Evolutionary conservation across 2,329 filamentous ascomycete species (phyloP).

Genomic region (Aurifilum marmelostoma): DNA sequence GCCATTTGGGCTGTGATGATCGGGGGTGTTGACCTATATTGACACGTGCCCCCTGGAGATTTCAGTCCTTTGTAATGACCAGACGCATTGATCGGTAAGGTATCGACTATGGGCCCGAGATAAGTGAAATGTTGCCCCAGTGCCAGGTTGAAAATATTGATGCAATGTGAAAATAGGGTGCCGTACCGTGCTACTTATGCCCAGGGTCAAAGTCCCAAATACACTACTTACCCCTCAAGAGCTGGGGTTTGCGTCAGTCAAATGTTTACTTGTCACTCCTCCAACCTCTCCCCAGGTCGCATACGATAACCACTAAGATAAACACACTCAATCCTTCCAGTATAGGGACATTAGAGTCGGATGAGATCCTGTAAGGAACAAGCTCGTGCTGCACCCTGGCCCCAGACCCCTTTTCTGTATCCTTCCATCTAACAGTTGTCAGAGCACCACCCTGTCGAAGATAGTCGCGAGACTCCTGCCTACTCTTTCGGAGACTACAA

Average conservation of each 20-base stretch:
- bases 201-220: neutral
- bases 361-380: neutral
- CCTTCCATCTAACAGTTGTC: neutral
- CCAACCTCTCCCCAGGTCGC: neutral
- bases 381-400: neutral
- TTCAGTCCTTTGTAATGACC: neutral
- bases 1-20: neutral
- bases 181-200: neutral
- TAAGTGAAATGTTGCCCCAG: neutral
- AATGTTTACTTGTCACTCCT: neutral
- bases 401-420: neutral
- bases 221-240: neutral
- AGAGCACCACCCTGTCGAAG: neutral
- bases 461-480: neutral
- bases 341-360: neutral
- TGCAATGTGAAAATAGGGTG: neutral
- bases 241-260: neutral
- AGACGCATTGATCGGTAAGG: neutral
- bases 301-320: neutral
- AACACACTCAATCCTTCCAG: neutral
- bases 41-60: neutral
- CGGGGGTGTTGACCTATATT: neutral
- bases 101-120: neutral
- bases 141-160: neutral
- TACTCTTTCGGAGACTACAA: neutral